Conservation (phyloP, 176 grass and related monocot genomes). For the Avena atlantica region DNA sequence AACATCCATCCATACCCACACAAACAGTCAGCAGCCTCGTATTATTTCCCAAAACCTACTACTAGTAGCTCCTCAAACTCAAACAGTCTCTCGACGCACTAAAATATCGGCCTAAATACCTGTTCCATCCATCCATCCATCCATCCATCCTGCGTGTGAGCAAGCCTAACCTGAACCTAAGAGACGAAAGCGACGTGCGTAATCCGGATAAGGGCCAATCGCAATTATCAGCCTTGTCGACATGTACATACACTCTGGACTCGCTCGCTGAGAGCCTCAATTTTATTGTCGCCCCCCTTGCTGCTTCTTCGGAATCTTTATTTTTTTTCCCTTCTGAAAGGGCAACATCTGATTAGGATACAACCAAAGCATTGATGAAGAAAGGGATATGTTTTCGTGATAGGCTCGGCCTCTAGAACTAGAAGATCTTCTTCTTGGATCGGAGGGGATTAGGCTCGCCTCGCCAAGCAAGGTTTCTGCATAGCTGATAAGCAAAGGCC, state of each 20-base stretch:
- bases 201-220: conserved; percentile 44
- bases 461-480: conserved; percentile 19
- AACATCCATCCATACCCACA: neutral
- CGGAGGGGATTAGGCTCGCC: neutral
- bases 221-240: conserved; percentile 34
- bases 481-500: neutral
- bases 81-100: neutral
- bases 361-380: neutral
- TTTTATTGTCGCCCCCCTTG: neutral
- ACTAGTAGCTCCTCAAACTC: neutral
- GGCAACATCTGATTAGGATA: conserved; percentile 25
- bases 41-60: neutral
- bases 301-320: conserved; percentile 29
- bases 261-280: conserved; percentile 12
- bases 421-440: neutral
- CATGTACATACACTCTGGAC: neutral
- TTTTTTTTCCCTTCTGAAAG: neutral
- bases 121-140: too few species aligned
- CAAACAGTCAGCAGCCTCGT: neutral
- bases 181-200: conserved; percentile 34
- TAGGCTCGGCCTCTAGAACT: neutral
- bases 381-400: conserved; percentile 31
- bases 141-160: conserved; percentile 33
- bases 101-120: neutral
- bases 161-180: conserved; percentile 46